These are phyloP conservation scores for Mentha longifolia DNA, from an alignment of 257 asterid species.

Conservation along the genomic window DNA sequence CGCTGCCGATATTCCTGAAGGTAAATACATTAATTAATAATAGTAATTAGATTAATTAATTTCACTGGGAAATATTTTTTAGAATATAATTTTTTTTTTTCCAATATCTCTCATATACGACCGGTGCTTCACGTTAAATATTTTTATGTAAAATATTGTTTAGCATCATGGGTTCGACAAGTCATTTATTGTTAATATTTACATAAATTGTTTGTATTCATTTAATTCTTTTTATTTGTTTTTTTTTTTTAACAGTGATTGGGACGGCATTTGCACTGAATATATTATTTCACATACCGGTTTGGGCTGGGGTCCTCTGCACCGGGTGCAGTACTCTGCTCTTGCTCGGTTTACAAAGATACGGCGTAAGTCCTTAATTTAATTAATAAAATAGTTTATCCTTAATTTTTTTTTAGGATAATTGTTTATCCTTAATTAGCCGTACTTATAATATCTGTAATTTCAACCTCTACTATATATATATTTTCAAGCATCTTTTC, in stretches of 20 bases:
- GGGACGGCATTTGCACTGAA: slow-evolving; percentile 96
- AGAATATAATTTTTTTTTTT: too few relatives aligned
- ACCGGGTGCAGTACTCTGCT: slow-evolving; percentile 88
- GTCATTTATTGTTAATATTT: not conserved
- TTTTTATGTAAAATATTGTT: too few relatives aligned
- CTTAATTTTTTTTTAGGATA: too few relatives aligned
- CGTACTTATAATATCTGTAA: not conserved
- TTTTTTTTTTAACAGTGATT: slow-evolving; percentile 53
- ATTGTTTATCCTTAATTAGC: not conserved
- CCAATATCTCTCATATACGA: too few relatives aligned
- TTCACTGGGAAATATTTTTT: too few relatives aligned
- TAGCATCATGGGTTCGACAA: not conserved
- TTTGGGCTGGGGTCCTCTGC: slow-evolving; percentile 88
- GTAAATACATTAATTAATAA: slow-evolving; percentile 35
- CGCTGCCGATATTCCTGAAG: slow-evolving; percentile 98
- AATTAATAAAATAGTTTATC: not conserved
- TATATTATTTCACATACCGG: slow-evolving; percentile 75
- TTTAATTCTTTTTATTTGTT: not conserved
- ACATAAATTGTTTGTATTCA: not conserved
- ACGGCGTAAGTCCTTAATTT: slow-evolving; percentile 56
- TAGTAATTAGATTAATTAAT: too few relatives aligned
- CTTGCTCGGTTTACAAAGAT: slow-evolving; percentile 74
- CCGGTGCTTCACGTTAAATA: too few relatives aligned
- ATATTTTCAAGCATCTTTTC: not conserved
- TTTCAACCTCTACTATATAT: slow-evolving; percentile 22